These are phyloP conservation scores for Talaromyces islandicus DNA, from an alignment of 2,329 filamentous ascomycete genomes.

Conservation along the genomic window DNA sequence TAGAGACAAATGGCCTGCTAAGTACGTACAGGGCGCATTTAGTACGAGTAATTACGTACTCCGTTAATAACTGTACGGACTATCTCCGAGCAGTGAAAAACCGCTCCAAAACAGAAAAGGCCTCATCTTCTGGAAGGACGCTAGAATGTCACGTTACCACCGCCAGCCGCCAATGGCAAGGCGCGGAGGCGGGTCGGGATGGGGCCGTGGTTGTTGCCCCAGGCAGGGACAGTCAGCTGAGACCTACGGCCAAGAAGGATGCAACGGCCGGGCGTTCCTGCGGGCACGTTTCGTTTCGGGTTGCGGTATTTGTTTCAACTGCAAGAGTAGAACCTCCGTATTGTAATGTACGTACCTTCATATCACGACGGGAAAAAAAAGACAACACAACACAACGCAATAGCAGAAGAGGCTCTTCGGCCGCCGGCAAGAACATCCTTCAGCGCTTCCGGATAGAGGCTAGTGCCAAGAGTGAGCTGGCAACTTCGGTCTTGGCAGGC, in stretches of 20 bases:
- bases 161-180: not conserved
- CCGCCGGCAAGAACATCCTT: not conserved
- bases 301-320: not conserved
- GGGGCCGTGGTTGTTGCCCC: not conserved
- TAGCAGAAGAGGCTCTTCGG: not conserved
- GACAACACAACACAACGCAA: too few species aligned
- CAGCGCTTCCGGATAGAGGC: not conserved
- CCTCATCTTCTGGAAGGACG: not conserved
- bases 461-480: not conserved
- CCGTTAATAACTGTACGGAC: not conserved
- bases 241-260: not conserved
- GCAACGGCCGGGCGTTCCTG: not conserved
- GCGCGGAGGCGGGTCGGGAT: not conserved
- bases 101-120: not conserved
- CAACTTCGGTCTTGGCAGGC: not conserved
- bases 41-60: too few species aligned
- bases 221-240: not conserved
- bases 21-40: not conserved
- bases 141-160: not conserved
- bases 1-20: not conserved
- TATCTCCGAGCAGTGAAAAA: not conserved
- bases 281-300: not conserved
- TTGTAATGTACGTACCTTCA: too few species aligned
- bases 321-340: not conserved
- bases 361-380: too few species aligned